Conservation (phyloP, 129 eudicot species). For the Saussurea involucrata region DNA sequence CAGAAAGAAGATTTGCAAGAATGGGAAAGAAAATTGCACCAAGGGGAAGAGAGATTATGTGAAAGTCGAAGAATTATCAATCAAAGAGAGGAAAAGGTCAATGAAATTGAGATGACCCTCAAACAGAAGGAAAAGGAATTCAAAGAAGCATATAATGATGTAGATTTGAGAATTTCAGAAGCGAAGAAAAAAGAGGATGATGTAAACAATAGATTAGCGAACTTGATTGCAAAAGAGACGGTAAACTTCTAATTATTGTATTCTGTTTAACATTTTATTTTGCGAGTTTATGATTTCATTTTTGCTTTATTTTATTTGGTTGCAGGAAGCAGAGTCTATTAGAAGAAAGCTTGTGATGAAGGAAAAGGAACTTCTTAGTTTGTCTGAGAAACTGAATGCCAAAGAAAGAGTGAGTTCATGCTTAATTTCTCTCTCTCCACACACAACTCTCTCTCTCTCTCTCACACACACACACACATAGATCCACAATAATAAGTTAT, state of each 20-base stretch:
- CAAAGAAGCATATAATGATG: slow-evolving; percentile 41
- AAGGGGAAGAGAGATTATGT: slow-evolving; percentile 72
- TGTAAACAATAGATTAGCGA: slow-evolving; percentile 35
- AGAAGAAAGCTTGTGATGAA: slow-evolving; percentile 48
- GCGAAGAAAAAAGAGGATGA: slow-evolving; percentile 58
- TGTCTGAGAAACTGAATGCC: slow-evolving; percentile 49
- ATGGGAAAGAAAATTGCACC: slow-evolving; percentile 83
- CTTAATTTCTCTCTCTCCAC: background rate
- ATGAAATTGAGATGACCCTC: slow-evolving; percentile 41
- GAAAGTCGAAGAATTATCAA: slow-evolving; percentile 56
- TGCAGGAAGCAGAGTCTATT: slow-evolving; percentile 59
- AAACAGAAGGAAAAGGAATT: slow-evolving; percentile 57
- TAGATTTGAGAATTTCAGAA: slow-evolving; percentile 34
- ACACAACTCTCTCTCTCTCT: background rate
- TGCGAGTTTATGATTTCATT: background rate
- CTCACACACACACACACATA: background rate
- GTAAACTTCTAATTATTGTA: slow-evolving; percentile 37
- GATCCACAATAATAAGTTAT: background rate
- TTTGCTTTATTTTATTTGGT: background rate
- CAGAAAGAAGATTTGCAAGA: slow-evolving; percentile 69
- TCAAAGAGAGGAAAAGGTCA: slow-evolving; percentile 63
- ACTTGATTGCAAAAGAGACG: slow-evolving; percentile 51
- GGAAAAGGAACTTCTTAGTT: slow-evolving; percentile 52
- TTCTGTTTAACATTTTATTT: background rate
- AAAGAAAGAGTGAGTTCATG: slow-evolving; percentile 71